Evolutionary conservation across 768 basidiomycete genomes (phyloP).

Genomic region (Boletales sp.): DNA sequence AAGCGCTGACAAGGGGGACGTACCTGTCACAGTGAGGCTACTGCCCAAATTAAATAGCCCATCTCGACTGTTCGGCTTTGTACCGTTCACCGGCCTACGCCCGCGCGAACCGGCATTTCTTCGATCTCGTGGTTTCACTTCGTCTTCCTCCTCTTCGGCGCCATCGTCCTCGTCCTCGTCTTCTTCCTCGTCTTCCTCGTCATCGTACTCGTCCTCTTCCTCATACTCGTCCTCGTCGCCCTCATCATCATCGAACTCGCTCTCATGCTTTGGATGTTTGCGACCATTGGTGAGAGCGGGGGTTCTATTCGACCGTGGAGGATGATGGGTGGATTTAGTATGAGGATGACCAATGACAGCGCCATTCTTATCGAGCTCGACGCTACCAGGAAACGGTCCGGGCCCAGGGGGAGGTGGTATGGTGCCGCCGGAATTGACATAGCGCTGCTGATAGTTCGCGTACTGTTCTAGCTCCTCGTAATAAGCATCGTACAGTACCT

Average conservation of each 20-base stretch:
- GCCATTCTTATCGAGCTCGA: slow-evolving; percentile 93
- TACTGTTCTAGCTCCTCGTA: slow-evolving; percentile 99
- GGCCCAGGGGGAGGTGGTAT: slow-evolving; percentile 92
- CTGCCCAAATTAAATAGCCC: slow-evolving; percentile 79
- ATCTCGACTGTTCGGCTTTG: slow-evolving; percentile 49
- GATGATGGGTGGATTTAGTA: slow-evolving; percentile 34
- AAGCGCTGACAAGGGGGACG: slow-evolving; percentile 26
- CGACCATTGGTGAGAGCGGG: slow-evolving; percentile 35
- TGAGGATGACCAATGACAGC: slow-evolving; percentile 46
- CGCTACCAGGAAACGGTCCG: slow-evolving; percentile 96
- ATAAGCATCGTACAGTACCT: slow-evolving; percentile 99
- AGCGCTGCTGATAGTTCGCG: slow-evolving; percentile 96
- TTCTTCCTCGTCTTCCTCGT: slow-evolving; percentile 64
- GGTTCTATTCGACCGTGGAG: slow-evolving; percentile 35
- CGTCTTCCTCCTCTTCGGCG: slow-evolving; percentile 56
- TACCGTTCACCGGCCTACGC: slow-evolving; percentile 40
- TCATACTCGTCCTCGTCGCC: slow-evolving; percentile 52
- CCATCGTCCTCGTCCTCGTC: slow-evolving; percentile 70
- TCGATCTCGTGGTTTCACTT: slow-evolving; percentile 42
- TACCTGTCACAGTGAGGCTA: slow-evolving; percentile 79
- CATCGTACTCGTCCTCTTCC: slow-evolving; percentile 55
- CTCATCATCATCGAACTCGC: slow-evolving; percentile 66
- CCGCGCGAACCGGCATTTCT: slow-evolving; percentile 33
- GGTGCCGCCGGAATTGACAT: slow-evolving; percentile 85
- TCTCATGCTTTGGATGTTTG: slow-evolving; percentile 50